Base-by-base conservation (phyloP, 148 eudicot species). In the Chenopodium suecicum region DNA sequence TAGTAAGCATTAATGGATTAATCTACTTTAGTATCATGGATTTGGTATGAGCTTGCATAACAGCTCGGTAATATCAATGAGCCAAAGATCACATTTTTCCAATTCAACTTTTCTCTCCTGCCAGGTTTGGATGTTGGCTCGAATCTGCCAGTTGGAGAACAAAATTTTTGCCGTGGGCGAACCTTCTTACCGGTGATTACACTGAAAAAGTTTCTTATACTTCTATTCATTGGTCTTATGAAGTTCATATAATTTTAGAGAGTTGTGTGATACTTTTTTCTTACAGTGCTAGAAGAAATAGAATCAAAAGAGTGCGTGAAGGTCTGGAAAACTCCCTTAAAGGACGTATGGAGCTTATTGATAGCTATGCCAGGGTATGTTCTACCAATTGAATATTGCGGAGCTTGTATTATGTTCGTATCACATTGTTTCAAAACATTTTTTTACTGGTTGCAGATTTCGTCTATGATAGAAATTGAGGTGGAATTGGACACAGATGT, bases 381-480 rank as follows among this genome's bases (percentile, higher is more conserved):
- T 65, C 76, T 83, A 70, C 44, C 75, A 46, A 56, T 50, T 8
- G 17, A 27, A 81, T 41, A 34, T 8, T 48, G 27, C 71, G 7
- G 17, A 22, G 29, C 63, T 23, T 14, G 37, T 47, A 68, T 13
- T 23, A 52, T 19, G 58, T 68, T 25, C 70, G 8, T 64, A 52
- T 22, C 7, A 19, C 41, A 8, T 79, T 54, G 7, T 44, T 23
- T 75, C 50, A 31, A 20, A n/a, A 47, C n/a, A 29, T 73, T 58
- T 12, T 48, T 47, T 3, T 22, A 68, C 20, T 73, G 58, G 63
- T 86, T 83, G 56, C 82, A 96, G 99, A 92, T 96, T n/a, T 94
- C 97, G 56, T 96, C 99, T 11, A 94, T 96, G 94, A 96, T 96
- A 83, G 99, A 96, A 87, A 96, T 96, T 77, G 99, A 96, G 86